Evolutionary conservation across 306 rosid genomes (phyloP).

Genomic region (Potentilla sterilis): DNA sequence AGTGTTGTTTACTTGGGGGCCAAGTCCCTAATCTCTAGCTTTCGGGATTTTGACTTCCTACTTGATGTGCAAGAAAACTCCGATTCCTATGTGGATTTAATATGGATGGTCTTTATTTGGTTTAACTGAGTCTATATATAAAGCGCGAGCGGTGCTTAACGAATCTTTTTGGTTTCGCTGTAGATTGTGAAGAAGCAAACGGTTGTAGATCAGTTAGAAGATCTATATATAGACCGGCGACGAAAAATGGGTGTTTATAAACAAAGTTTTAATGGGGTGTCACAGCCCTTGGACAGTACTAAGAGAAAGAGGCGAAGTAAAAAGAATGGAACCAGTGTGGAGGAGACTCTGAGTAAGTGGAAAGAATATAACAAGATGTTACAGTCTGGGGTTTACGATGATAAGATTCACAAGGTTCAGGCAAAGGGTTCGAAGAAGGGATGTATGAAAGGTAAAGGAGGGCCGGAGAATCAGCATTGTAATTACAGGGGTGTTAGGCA

Average conservation of each 20-base stretch:
- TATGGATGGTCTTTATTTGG: neutral
- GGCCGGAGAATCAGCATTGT: conserved; percentile 73
- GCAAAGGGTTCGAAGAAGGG: conserved; percentile 98
- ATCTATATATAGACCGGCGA: neutral
- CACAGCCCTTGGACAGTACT: conserved; percentile 39
- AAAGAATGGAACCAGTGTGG: conserved; percentile 52
- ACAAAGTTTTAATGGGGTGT: conserved; percentile 26
- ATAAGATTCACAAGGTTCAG: conserved; percentile 49
- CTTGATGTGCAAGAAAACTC: conserved; percentile 19
- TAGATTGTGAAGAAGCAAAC: conserved; percentile 32
- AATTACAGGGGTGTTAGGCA: conserved; percentile 92
- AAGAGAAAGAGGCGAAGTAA: conserved; percentile 60
- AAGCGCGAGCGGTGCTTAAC: neutral
- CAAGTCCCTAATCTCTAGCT: conserved; percentile 5
- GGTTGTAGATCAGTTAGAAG: conserved; percentile 1
- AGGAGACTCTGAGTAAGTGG: conserved; percentile 78
- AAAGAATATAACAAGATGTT: conserved; percentile 46
- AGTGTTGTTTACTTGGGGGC: neutral
- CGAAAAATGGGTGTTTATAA: conserved; percentile 52
- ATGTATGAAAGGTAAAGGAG: conserved; percentile 98
- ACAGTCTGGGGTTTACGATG: conserved; percentile 26
- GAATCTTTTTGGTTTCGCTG: neutral
- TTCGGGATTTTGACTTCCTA: neutral
- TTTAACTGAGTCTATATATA: neutral
- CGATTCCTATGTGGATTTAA: neutral